Evolutionary conservation across 139 green algal genomes (phyloP).

Genomic region (Tetraselmis chui): DNA sequence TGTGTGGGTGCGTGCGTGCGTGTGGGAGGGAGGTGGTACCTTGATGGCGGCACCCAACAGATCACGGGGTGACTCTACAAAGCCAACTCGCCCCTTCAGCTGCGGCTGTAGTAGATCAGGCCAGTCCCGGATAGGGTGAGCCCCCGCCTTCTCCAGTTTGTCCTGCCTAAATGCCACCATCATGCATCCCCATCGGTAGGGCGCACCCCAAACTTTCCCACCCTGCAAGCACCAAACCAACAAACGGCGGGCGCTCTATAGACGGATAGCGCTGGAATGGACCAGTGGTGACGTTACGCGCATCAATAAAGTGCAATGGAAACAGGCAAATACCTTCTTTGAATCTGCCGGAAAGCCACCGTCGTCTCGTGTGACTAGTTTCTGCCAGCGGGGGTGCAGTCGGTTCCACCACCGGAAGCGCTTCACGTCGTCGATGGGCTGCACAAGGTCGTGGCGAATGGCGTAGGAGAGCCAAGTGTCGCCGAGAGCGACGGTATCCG

Average conservation of each 20-base stretch:
- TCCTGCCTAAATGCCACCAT: conserved; percentile 59
- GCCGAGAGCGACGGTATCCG: conserved; percentile 67
- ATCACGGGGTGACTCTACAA: conserved; percentile 64
- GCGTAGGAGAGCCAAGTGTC: conserved; percentile 69
- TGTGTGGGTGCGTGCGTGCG: no score
- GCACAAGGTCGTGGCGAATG: conserved; percentile 50
- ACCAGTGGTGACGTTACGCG: neutral
- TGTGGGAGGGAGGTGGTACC: neutral
- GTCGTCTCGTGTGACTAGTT: conserved; percentile 44
- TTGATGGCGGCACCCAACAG: conserved; percentile 68
- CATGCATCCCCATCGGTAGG: conserved; percentile 71
- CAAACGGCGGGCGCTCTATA: no score
- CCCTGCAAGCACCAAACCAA: conserved; percentile 29
- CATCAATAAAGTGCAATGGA: no score
- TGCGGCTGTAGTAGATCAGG: conserved; percentile 71
- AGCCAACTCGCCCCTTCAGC: conserved; percentile 51
- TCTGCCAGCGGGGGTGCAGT: conserved; percentile 47
- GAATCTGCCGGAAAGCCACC: conserved; percentile 8
- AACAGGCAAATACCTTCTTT: no score
- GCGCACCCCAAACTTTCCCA: conserved; percentile 52
- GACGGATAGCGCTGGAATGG: no score
- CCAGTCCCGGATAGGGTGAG: conserved; percentile 54
- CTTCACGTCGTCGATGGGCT: conserved; percentile 54
- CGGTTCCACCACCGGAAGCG: conserved; percentile 40
- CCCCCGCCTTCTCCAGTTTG: conserved; percentile 29